These are phyloP conservation scores for Primulina eburnea DNA, from an alignment of 257 asterid genomes.

Conservation along the genomic window DNA sequence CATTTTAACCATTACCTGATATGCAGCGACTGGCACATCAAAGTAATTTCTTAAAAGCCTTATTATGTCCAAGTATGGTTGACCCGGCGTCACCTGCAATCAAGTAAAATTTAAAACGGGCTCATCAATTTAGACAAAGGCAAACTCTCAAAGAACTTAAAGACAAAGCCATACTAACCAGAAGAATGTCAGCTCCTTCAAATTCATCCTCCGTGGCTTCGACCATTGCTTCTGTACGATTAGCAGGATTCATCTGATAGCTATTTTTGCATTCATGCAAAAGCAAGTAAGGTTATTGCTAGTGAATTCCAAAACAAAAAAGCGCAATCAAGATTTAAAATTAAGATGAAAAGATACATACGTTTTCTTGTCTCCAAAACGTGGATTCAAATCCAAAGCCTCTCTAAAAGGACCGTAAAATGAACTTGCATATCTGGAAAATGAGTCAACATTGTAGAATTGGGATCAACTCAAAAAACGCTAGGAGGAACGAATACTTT, in stretches of 20 bases:
- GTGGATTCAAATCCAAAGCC: conserved; percentile 93
- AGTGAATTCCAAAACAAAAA: not conserved
- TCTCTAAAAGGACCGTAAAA: conserved; percentile 97
- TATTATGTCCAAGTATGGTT: conserved; percentile 90
- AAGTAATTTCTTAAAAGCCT: conserved; percentile 92
- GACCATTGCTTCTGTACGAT: conserved; percentile 80
- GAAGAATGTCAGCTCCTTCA: conserved; percentile 96
- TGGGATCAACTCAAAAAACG: not conserved
- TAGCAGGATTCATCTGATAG: conserved; percentile 97
- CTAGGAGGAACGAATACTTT: too few species aligned
- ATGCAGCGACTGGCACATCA: conserved; percentile 91
- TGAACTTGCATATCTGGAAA: conserved; percentile 87
- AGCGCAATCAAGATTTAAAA: not conserved
- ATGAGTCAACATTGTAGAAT: conserved; percentile 15
- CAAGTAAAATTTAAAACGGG: not conserved
- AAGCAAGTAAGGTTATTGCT: conserved; percentile 21
- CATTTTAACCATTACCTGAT: conserved; percentile 58
- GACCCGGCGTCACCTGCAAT: conserved; percentile 82
- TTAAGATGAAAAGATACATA: conserved; percentile 24
- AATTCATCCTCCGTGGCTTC: conserved; percentile 85
- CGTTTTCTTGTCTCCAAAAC: conserved; percentile 99
- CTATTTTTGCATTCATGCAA: conserved; percentile 37
- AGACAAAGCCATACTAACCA: conserved; percentile 48
- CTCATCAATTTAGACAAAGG: not conserved
- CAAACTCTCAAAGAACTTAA: conserved; percentile 5